Conservation (phyloP, 176 grass and related monocot species). For the Eragrostis curvula region DNA sequence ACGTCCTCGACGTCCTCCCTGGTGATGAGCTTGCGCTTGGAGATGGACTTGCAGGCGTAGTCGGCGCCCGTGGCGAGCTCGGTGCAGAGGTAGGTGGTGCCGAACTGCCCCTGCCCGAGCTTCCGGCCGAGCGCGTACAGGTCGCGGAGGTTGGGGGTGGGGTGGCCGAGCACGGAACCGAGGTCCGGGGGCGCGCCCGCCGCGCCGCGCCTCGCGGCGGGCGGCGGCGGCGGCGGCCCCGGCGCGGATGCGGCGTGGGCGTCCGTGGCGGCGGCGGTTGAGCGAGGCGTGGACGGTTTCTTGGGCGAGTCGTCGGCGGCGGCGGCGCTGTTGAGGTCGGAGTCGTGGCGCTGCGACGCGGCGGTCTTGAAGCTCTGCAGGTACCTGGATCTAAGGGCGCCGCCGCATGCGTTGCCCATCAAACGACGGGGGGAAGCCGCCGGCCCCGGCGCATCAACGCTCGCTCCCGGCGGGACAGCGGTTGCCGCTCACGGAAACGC, state of each 20-base stretch:
- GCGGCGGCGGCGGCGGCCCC: conserved; percentile 32
- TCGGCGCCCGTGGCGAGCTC: conserved; percentile 67
- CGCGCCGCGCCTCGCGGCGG: conserved; percentile 52
- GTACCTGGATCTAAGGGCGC: conserved; percentile 73
- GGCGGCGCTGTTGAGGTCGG: conserved; percentile 44
- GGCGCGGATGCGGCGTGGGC: conserved; percentile 32
- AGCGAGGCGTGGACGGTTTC: conserved; percentile 44
- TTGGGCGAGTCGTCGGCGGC: conserved; percentile 42
- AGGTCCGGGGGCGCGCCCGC: conserved; percentile 46
- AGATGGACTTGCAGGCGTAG: conserved; percentile 97
- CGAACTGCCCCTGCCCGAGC: conserved; percentile 94
- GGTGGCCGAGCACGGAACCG: conserved; percentile 76
- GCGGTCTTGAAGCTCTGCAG: conserved; percentile 54
- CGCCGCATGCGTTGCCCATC: conserved; percentile 96
- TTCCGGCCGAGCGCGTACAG: conserved; percentile 71
- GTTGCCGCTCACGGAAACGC: background rate
- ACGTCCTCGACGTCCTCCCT: conserved; percentile 87
- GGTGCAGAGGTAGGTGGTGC: conserved; percentile 88
- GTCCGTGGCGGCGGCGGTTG: conserved; percentile 45
- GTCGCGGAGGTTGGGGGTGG: conserved; percentile 71
- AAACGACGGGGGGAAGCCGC: conserved; percentile 59
- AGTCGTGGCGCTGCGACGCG: conserved; percentile 45
- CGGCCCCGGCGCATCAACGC: conserved; percentile 40
- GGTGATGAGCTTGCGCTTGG: conserved; percentile 97
- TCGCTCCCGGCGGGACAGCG: background rate